Conservation (phyloP, 352 stramenopile species). For the Phytopythium sindhum region DNA sequence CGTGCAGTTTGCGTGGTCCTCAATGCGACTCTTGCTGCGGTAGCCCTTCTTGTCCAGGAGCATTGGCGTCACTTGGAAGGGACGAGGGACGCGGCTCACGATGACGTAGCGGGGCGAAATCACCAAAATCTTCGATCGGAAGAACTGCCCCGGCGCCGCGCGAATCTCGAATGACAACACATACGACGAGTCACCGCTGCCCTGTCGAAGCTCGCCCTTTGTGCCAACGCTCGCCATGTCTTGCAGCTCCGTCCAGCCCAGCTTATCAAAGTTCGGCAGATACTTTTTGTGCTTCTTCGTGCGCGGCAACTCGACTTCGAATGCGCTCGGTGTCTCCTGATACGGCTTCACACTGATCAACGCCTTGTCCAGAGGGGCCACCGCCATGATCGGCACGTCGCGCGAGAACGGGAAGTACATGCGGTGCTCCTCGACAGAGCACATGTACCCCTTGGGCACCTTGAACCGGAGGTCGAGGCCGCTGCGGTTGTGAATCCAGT, state of each 20-base stretch:
- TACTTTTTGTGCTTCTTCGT: conserved; percentile 63
- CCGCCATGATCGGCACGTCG: conserved; percentile 62
- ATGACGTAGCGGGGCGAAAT: conserved; percentile 78
- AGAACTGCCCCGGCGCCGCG: conserved; percentile 79
- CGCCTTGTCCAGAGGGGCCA: conserved; percentile 58
- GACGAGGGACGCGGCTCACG: conserved; percentile 54
- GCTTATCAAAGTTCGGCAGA: conserved; percentile 63
- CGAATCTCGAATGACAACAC: conserved; percentile 79
- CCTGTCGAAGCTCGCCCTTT: conserved; percentile 59
- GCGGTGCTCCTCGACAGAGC: conserved; percentile 64
- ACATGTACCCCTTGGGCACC: conserved; percentile 50
- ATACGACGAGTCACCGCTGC: conserved; percentile 49
- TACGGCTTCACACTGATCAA: conserved; percentile 63
- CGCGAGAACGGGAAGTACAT: conserved; percentile 61
- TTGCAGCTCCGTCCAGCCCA: conserved; percentile 64
- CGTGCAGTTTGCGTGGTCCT: conserved; percentile 31
- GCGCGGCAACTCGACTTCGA: conserved; percentile 51
- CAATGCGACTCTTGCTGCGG: conserved; percentile 25
- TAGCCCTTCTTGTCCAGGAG: conserved; percentile 75
- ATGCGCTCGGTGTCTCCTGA: conserved; percentile 56
- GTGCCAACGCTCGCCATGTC: conserved; percentile 77
- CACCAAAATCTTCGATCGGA: conserved; percentile 76
- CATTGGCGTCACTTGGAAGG: conserved; percentile 69
- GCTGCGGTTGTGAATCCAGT: conserved; percentile 85
- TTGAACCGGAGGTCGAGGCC: conserved; percentile 74